Evolutionary conservation across 106 monocot genomes (phyloP), one percentile per base, ranked within the genome.

Genomic region (Alisma plantagoaquatica): DNA sequence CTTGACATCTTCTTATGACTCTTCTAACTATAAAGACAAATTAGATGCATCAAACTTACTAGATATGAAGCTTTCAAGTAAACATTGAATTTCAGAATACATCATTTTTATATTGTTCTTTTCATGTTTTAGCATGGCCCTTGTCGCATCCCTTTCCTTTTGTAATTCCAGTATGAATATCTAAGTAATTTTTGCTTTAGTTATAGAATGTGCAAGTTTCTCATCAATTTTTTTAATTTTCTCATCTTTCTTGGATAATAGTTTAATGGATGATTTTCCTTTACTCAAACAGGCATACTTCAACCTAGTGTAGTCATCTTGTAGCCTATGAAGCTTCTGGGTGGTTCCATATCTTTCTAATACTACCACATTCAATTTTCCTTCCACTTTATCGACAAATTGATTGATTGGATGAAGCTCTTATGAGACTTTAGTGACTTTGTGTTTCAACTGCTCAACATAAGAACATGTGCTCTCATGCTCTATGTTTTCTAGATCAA

Each of bases 211-310:
- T 7, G 21, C 51, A 28, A 96, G 70, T 46, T 73, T 71, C 60
- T 76, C 67, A 42, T 81, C 68, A 27, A 96, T 53, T 41, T 60
- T 31, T 41, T 53, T 44, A 11, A 89, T 26, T 64, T 81, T 52
- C 8, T 73, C 62, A 51, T 76, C 81, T 71, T 78, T 96, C 56
- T 79, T 70, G 22, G 61, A 50, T 63, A 84, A 44, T 21, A 81
- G 70, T 27, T 84, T 56, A n/a, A 69, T 73, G 71, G 78, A 72
- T 51, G 28, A 32, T 3, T 56, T 56, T 42, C 31, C 33, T 69
- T 60, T 73, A 50, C 51, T 62, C 21, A 76, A 77, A 51, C 67
- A 73, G 46, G 66, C 65, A 17, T 52, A 59, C 56, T 73, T 84
- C 55, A 84, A 73, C 35, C 75, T 59, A 48, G 77, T 49, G 47